Conservation (phyloP, 2,329 filamentous ascomycete genomes). For the Fusarium secorum region DNA sequence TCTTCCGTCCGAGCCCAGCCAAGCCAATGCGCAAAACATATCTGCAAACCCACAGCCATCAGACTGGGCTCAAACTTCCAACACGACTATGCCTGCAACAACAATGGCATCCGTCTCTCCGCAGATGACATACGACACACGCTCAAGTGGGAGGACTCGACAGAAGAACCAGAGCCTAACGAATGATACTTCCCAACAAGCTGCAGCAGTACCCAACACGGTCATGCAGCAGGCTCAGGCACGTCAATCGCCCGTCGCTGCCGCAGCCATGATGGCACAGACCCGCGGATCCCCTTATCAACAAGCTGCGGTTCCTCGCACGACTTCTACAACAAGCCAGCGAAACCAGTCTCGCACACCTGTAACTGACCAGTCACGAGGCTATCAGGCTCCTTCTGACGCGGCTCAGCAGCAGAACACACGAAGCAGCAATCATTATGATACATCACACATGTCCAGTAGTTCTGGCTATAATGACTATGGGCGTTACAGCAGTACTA, state of each 20-base stretch:
- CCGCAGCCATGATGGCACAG: slow-evolving; percentile 44
- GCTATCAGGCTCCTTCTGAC: slow-evolving; percentile 29
- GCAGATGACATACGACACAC: slow-evolving; percentile 12
- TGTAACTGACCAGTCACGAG: slow-evolving; percentile 31
- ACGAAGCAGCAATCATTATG: slow-evolving; percentile 11
- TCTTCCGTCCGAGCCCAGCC: slow-evolving; percentile 29
- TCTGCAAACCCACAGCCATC: slow-evolving; percentile 21
- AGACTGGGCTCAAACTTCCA: slow-evolving; percentile 20
- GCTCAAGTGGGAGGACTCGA: not conserved
- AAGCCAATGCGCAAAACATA: not conserved
- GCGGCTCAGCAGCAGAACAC: slow-evolving; percentile 19
- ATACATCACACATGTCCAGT: slow-evolving; percentile 10
- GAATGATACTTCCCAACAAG: slow-evolving; percentile 13
- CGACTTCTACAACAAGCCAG: slow-evolving; percentile 48
- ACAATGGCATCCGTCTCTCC: slow-evolving; percentile 25
- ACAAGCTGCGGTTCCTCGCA: slow-evolving; percentile 35
- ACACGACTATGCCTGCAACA: not conserved
- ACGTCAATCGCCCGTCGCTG: slow-evolving; percentile 39
- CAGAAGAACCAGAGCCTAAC: slow-evolving; percentile 12
- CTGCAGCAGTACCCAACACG: slow-evolving; percentile 14
- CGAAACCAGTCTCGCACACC: slow-evolving; percentile 45
- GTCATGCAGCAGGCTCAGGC: slow-evolving; percentile 34
- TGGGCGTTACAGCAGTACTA: slow-evolving; percentile 26
- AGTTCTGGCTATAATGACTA: slow-evolving; percentile 33
- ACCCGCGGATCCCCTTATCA: slow-evolving; percentile 46